Base-by-base conservation (phyloP, 73 alveolate species). In the Effrenium voratum region DNA sequence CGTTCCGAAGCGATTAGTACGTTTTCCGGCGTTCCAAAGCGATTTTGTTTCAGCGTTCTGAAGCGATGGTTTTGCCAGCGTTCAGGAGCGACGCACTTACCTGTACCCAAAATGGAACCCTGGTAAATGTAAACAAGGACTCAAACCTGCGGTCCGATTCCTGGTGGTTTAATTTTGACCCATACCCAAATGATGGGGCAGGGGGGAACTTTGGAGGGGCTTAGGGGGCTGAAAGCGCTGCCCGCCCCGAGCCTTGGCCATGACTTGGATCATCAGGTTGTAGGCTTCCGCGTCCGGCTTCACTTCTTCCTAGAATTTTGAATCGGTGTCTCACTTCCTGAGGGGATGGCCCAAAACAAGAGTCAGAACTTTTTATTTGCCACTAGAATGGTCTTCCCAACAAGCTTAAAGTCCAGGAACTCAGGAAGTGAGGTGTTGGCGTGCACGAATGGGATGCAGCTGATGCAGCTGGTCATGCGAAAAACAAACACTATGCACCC, bases 261-360 rank as follows among this genome's bases (percentile, higher is more conserved):
- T 13, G 36, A 73, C 49, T 34, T 82, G 46, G 92, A 82, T 82
- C 75, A 82, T 34, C 92, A 82, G 34, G 41, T 82, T 82, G 92
- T 82, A 82, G 50, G 92, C 46, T 49, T 47, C 76, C 0, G 92
- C 75, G 49, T 82, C 73, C 34, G 92, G 75, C 73, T 46, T 34
- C 40, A 50, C 92, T 15, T 12, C 46, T 16, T 72, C 92, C 92
- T 82, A 8, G n/a, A n/a, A n/a, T n/a, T n/a, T n/a, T n/a, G n/a
- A n/a, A n/a, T n/a, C n/a, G n/a, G n/a, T n/a, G n/a, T n/a, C n/a
- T n/a, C n/a, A n/a, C n/a, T n/a, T n/a, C n/a, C n/a, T n/a, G n/a
- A n/a, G n/a, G n/a, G n/a, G n/a, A n/a, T n/a, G n/a, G n/a, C n/a
- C n/a, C n/a, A n/a, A n/a, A n/a, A n/a, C n/a, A n/a, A n/a, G n/a